phyloP scores from a whole-genome alignment of 495 filamentous ascomycete genomes.

The Penicillium cinerascens region DNA sequence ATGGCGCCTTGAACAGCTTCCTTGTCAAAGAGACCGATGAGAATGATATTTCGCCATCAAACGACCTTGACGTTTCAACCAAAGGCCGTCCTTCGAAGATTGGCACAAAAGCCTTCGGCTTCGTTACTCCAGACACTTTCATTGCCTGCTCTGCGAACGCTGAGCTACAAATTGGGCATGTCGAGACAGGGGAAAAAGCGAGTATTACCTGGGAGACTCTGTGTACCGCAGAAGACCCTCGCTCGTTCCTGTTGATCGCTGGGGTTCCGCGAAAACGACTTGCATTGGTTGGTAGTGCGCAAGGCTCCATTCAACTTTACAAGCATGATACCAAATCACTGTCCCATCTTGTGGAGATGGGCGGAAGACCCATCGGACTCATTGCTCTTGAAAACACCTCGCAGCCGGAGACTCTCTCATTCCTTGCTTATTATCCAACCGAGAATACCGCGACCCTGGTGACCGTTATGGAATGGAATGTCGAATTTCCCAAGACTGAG shows the following conservation, averaged over 20 bases:
- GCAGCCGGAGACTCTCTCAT: constrained; percentile 13
- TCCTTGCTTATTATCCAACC: constrained; percentile 31
- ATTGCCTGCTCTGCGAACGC: constrained; percentile 60
- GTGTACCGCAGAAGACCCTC: constrained; percentile 28
- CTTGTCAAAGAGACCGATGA: constrained; percentile 8
- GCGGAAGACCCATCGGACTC: constrained; percentile 26
- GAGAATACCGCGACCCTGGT: constrained; percentile 31
- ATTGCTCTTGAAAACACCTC: constrained; percentile 21
- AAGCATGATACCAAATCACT: constrained; percentile 31
- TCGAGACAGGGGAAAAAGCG: constrained; percentile 14
- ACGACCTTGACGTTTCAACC: not conserved
- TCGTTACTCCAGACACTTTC: constrained; percentile 55
- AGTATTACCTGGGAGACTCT: constrained; percentile 31
- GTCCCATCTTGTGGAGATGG: constrained; percentile 16
- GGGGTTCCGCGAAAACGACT: constrained; percentile 27
- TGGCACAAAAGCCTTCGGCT: constrained; percentile 63
- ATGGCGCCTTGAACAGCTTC: constrained; percentile 56
- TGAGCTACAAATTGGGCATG: constrained; percentile 50
- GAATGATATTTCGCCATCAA: constrained; percentile 3
- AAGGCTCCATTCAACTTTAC: constrained; percentile 34
- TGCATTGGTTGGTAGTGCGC: constrained; percentile 34
- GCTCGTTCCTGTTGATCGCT: constrained; percentile 27
- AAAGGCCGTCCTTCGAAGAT: not conserved
- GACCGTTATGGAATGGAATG: constrained; percentile 16
- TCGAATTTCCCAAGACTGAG: constrained; percentile 15